Base-by-base conservation (phyloP, 306 rosid species). In the Dicorynia guianensis region DNA sequence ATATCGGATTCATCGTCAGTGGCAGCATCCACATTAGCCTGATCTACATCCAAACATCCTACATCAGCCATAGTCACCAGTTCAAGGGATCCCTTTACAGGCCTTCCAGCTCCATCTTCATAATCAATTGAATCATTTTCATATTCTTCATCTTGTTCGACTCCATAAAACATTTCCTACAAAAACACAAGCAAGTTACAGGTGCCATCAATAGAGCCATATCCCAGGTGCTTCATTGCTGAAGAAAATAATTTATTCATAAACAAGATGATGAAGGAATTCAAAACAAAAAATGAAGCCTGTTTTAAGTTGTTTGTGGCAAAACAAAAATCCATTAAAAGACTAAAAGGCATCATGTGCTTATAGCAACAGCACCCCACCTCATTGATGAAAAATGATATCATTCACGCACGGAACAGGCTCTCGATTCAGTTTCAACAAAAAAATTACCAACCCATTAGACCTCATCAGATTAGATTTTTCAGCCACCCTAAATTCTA, bases 81-180 rank as follows among this genome's bases (percentile, higher is more conserved):
- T 75, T 88, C 94, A 66, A 76, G 82, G 46, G 86, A 81, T 55
- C 86, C 96, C 77, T 86, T 88, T 71, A 86, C 77, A 15, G 71
- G 36, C 53, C 89, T 87, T 55, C 74, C 53, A 71, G 42, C 73
- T 69, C 84, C 95, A 49, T 85, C 89, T 76, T 87, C 89, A 58
- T 90, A 90, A 77, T 86, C 96, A 60, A 88, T 61, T 54, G 88
- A 83, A 80, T 88, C 93, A 59, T 83, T 89, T 80, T 88, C 93
- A 60, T 79, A 90, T 57, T 76, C 87, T 56, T 92, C 89, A 4
- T 81, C 82, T 56, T 75, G 83, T 73, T 94, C 96, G 71, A 80
- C 78, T 48, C 93, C 95, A 48, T 74, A 88, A 64, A 75, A 55
- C 39, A 81, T 79, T 43, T 81, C 94, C 98, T 94, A 76, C 78